Conservation (phyloP, 371 early-diverging fungal genomes). For the Mortierella sp. region DNA sequence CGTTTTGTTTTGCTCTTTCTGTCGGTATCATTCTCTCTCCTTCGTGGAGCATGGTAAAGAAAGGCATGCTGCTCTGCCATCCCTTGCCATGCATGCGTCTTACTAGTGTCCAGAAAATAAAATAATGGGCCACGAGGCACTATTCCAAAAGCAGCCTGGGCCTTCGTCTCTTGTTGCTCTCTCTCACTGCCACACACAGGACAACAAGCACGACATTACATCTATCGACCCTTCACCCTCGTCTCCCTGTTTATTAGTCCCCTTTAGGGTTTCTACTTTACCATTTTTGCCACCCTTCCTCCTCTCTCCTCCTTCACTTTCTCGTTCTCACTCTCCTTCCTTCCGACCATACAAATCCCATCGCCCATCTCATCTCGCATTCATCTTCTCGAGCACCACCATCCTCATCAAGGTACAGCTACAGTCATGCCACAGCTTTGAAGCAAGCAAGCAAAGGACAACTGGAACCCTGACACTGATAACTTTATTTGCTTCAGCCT, state of each 20-base stretch:
- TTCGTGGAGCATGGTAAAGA: neutral
- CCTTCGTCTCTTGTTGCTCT: neutral
- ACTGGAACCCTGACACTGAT: neutral
- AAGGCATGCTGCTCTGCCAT: neutral
- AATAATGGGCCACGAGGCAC: neutral
- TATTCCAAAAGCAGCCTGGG: neutral
- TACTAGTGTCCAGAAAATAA: neutral
- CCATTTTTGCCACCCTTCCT: neutral
- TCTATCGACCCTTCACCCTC: conserved; percentile 4
- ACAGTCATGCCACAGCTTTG: neutral
- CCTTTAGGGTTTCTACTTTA: conserved; percentile 3
- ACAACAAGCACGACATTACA: neutral
- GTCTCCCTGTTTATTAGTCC: neutral
- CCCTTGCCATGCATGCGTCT: neutral
- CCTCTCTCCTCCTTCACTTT: conserved; percentile 5
- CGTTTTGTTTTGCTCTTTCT: neutral
- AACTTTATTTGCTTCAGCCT: conserved; percentile 2
- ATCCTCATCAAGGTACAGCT: neutral
- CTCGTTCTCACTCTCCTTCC: neutral
- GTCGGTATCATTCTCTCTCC: neutral
- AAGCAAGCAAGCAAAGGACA: neutral
- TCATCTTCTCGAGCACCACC: neutral
- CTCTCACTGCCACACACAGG: neutral
- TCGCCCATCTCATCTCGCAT: neutral
- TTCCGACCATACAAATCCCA: neutral